Conservation (phyloP, 352 stramenopile species). For the Phytophthora megakarya region DNA sequence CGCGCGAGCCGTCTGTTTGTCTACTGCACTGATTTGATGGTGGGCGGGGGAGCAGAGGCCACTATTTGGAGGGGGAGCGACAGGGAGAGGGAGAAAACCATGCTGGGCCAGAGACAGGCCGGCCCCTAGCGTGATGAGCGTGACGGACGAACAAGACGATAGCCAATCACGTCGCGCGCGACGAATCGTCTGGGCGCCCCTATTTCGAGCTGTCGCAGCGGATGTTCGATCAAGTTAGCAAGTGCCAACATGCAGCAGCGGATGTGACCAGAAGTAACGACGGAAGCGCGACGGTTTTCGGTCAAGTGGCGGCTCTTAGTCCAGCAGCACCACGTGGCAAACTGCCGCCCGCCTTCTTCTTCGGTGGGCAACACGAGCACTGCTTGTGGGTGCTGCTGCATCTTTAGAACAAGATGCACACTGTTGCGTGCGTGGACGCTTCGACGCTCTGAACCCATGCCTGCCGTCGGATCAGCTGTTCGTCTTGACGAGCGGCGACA, state of each 20-base stretch:
- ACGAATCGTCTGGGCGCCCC: slow-evolving; percentile 23
- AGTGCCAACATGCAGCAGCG: slow-evolving; percentile 3
- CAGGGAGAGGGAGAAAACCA: slow-evolving; percentile 36
- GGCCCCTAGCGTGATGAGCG: slow-evolving; percentile 56
- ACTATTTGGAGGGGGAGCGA: slow-evolving; percentile 36
- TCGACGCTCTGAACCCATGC: slow-evolving; percentile 27
- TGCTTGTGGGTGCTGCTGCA: neutral
- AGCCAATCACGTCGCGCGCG: slow-evolving; percentile 34
- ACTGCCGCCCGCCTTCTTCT: neutral
- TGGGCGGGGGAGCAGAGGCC: slow-evolving; percentile 23
- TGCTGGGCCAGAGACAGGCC: slow-evolving; percentile 21
- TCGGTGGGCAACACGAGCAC: neutral
- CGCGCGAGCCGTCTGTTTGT: slow-evolving; percentile 44
- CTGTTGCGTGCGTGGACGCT: slow-evolving; percentile 20
- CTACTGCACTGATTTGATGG: slow-evolving; percentile 49
- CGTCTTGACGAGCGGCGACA: neutral
- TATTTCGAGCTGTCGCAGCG: slow-evolving; percentile 25
- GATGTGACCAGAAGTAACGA: slow-evolving; percentile 4
- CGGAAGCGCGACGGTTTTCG: slow-evolving; percentile 26
- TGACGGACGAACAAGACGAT: slow-evolving; percentile 61
- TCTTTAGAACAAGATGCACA: slow-evolving; percentile 21
- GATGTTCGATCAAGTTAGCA: neutral
- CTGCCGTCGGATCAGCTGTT: slow-evolving; percentile 21
- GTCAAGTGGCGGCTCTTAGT: slow-evolving; percentile 26
- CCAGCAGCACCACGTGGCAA: neutral